Base-by-base conservation (phyloP, 768 basidiomycete genomes). In the Lactifluus subvellereus region DNA sequence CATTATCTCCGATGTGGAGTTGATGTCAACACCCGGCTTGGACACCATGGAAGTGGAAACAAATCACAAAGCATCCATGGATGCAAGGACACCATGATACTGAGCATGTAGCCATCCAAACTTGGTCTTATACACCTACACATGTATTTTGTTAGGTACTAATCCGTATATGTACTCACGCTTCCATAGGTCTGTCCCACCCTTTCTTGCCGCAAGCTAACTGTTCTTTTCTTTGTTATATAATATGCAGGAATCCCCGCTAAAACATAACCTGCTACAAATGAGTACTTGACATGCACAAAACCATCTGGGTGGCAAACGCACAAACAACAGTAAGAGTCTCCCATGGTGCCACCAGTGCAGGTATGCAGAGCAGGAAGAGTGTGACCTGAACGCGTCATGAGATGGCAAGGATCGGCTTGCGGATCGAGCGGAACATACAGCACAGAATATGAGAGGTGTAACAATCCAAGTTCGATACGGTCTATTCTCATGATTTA, bases 401-500 rank as follows among this genome's bases (percentile, higher is more conserved):
- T 40, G 20, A 53, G 20, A 22, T 33, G 9, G 14, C 7, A 33
- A 18, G 4, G 16, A 38, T n/a, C 10, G 20, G 14, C 11, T 22
- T 14, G 6, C 6, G n/a, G n/a, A 30, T 33, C 4, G 2, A 13
- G 14, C 14, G 20, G 18, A 32, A 52, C 59, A 18, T 53, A 60
- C 59, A 22, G 32, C 59, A 38, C 59, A 53, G 42, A 60, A 60
- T 52, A 53, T 53, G 32, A 60, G n/a, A 20, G 59, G 59, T 18
- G 59, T 60, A 14, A 35, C 45, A 6, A 60, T 60, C 59, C 59
- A 60, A 27, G 59, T 60, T 49, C 51, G 38, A 53, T 60, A 60
- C 16, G 59, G 59, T n/a, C 59, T 60, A 43, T 22, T 32, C 1
- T 32, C 40, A 10, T 18, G 10, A 40, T 4, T 14, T 40, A 40